Conservation (phyloP, 2,329 filamentous ascomycete species). For the Neurospora crassa region DNA sequence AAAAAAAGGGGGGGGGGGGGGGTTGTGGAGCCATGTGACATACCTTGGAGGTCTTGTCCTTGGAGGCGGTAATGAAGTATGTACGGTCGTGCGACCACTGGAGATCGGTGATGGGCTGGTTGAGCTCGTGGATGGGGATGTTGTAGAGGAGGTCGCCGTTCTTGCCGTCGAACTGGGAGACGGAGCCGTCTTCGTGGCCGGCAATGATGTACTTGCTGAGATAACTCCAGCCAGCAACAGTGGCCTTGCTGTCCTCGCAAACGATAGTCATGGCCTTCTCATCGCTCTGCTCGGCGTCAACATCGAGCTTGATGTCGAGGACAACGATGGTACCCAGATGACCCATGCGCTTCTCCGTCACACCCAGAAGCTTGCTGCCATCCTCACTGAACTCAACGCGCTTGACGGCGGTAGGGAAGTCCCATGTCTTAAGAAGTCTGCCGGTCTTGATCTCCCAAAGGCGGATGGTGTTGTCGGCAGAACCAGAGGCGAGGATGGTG, state of each 20-base stretch:
- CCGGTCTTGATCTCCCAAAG: conserved; percentile 94
- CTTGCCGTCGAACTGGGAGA: conserved; percentile 89
- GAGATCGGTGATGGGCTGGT: conserved; percentile 77
- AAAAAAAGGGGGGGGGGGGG: background rate
- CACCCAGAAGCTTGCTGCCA: conserved; percentile 78
- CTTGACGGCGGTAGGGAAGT: conserved; percentile 95
- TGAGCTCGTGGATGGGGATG: conserved; percentile 76
- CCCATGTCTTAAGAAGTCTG: conserved; percentile 92
- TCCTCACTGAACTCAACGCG: conserved; percentile 96
- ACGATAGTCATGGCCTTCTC: conserved; percentile 81
- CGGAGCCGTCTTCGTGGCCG: conserved; percentile 89
- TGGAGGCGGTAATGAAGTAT: conserved; percentile 96
- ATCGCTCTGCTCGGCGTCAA: conserved; percentile 72
- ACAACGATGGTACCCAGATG: conserved; percentile 91
- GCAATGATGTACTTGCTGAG: conserved; percentile 93
- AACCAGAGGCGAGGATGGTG: conserved; percentile 85
- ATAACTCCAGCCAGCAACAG: conserved; percentile 94
- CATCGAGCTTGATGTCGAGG: conserved; percentile 77
- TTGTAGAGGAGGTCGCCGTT: conserved; percentile 75
- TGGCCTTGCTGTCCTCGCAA: conserved; percentile 93
- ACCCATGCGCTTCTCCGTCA: conserved; percentile 98
- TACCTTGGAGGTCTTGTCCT: conserved; percentile 95
- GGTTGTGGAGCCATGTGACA: conserved; percentile 6
- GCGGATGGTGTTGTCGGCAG: conserved; percentile 95
- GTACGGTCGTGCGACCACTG: conserved; percentile 92